Evolutionary conservation across 305 asterid genomes (phyloP), one percentile per base, ranked within the genome.

Genomic region (Fraxinus latifolia): DNA sequence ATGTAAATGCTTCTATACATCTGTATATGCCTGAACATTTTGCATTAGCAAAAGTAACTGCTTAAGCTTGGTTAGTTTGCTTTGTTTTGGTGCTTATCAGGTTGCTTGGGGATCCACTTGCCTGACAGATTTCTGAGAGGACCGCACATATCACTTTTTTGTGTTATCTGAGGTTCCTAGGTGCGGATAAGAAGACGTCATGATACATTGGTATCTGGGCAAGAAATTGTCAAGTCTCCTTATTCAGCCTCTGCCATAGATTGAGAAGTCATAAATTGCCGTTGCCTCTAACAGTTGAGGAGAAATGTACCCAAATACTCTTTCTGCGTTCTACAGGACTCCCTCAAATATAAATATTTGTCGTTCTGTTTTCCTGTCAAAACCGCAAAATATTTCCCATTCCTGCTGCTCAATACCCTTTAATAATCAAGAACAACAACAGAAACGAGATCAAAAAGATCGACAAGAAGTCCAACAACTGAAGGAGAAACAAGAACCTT

Each of bases 401-500:
- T 36, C 84, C 19, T 87, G 80, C 82, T 84, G 81, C 70, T 80
- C 88, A 53, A 39, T 83, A 36, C 55, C 88, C 31, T 79, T 36
- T 77, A 77, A 36, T 86, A 84, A 79, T 82, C 11, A 44, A 68
- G 39, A 68, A 37, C 82, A 55, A 79, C 75, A 85, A 39, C 80
- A 65, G 80, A 84, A 84, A 65, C 80, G 76, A 42, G 84, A 73
- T 36, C 71, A 79, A 76, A 76, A 60, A 78, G 77, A 0, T 27
- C 32, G 31, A 50, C 80, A 34, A 58, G 82, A 86, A 25, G 77
- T 39, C 68, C 87, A 79, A 65, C 80, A 71, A 50, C 68, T 36
- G 76, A 80, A 87, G 81, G 81, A 14, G 84, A 84, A 85, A 60
- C 80, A 55, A 73, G 79, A 85, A 60, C 78, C 83, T 47, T 87